These are phyloP conservation scores for Amaranthus cruentus DNA, from an alignment of 148 eudicot genomes.

Conservation along the genomic window DNA sequence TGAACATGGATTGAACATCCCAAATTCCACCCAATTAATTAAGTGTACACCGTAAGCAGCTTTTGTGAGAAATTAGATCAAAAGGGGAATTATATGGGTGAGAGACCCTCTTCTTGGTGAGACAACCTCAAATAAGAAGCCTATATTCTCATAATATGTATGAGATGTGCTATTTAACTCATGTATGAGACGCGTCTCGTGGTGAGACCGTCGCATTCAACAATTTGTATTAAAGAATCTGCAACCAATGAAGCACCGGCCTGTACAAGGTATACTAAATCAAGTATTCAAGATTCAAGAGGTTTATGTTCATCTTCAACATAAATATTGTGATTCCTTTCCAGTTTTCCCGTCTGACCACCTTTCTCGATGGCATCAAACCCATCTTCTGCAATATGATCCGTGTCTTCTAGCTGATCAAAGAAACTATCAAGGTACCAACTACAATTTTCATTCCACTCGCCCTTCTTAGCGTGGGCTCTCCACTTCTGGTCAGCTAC, in stretches of 20 bases:
- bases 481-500: constrained; percentile 74
- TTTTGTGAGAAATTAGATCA: background rate
- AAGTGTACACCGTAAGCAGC: constrained; percentile 15
- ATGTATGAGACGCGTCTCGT: no score
- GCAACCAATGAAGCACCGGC: constrained; percentile 14
- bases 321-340: background rate
- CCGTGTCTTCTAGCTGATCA: constrained; percentile 45
- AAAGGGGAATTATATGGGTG: background rate
- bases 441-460: constrained; percentile 57
- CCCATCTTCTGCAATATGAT: constrained; percentile 32
- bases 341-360: background rate
- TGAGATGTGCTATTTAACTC: no score
- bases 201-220: no score
- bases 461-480: constrained; percentile 46
- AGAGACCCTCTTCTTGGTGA: no score
- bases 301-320: constrained; percentile 16
- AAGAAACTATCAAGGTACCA: constrained; percentile 81
- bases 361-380: constrained; percentile 3
- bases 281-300: constrained; percentile 18
- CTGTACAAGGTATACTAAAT: constrained; percentile 17
- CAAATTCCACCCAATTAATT: background rate
- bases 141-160: no score
- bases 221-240: constrained; percentile 9
- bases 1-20: background rate
- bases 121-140: no score